phyloP scores from a whole-genome alignment of 306 rosid genomes.

The Fragaria iinumae region DNA sequence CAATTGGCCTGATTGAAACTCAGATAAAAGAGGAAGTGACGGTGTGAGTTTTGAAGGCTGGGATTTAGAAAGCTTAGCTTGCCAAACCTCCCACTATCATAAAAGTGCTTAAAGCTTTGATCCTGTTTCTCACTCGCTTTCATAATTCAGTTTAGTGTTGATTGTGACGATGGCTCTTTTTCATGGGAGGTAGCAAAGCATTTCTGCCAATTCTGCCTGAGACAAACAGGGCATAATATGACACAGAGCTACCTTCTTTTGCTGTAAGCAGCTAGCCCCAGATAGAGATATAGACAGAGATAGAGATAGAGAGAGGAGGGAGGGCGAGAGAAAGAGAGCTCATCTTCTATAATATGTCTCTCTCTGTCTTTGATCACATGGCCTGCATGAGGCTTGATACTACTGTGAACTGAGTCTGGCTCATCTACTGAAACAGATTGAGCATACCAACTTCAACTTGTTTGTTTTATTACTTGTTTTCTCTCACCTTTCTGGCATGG shows the following conservation, averaged over 20 bases:
- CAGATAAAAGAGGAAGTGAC: constrained; percentile 22
- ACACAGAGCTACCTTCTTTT: neutral
- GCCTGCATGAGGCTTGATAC: constrained; percentile 32
- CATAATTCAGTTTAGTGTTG: neutral
- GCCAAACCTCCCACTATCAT: constrained; percentile 24
- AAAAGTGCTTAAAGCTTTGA: constrained; percentile 18
- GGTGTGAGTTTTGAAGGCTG: constrained; percentile 9
- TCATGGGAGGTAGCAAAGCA: constrained; percentile 32
- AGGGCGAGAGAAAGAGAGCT: neutral
- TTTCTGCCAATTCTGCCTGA: constrained; percentile 31
- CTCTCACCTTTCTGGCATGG: constrained; percentile 21
- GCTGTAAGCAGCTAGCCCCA: constrained; percentile 24
- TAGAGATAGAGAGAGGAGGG: neutral
- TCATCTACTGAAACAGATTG: constrained; percentile 13
- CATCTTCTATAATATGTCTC: constrained; percentile 6
- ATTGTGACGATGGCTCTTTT: constrained; percentile 20
- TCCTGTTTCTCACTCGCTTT: neutral
- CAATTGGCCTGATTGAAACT: constrained; percentile 32
- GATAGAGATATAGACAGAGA: neutral
- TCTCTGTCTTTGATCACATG: constrained; percentile 44
- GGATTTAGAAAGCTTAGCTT: neutral
- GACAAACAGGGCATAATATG: constrained; percentile 9
- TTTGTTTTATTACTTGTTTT: neutral
- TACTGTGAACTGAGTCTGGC: constrained; percentile 28
- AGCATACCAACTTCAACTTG: constrained; percentile 7